Evolutionary conservation across 306 rosid species (phyloP).

Genomic region (Prunus kanzakura): DNA sequence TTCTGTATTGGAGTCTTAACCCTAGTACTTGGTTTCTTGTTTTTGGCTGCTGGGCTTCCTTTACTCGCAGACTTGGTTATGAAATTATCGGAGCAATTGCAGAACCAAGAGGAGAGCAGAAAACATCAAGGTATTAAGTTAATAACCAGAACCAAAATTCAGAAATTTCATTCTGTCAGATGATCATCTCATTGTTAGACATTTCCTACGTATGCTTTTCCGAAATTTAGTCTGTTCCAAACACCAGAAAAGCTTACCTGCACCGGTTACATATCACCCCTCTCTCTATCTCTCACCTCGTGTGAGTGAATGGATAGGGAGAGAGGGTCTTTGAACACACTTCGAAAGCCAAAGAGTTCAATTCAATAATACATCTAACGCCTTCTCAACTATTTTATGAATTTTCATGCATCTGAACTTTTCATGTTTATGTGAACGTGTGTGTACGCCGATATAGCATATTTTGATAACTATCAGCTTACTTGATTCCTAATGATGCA

Average conservation of each 20-base stretch:
- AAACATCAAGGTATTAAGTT: conserved; percentile 17
- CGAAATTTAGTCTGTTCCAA: neutral
- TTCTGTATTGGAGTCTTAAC: conserved; percentile 40
- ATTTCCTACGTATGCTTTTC: no score
- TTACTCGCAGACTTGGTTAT: conserved; percentile 45
- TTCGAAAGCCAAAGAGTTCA: neutral
- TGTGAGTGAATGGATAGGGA: neutral
- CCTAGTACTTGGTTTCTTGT: conserved; percentile 48
- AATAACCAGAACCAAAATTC: neutral
- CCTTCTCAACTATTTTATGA: neutral
- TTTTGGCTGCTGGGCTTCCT: conserved; percentile 48
- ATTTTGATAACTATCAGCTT: neutral
- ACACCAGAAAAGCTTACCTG: neutral
- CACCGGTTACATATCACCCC: neutral
- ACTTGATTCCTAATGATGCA: neutral
- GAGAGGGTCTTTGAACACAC: neutral
- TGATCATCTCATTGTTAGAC: no score
- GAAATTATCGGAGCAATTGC: conserved; percentile 40
- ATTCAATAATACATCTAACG: neutral
- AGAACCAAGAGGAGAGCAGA: conserved; percentile 26
- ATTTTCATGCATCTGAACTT: neutral
- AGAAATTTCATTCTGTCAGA: neutral
- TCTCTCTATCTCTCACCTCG: neutral
- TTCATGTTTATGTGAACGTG: neutral
- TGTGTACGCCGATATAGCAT: neutral